These are phyloP conservation scores for Neurospora discreta DNA, from an alignment of 495 filamentous ascomycete genomes.

Conservation along the genomic window DNA sequence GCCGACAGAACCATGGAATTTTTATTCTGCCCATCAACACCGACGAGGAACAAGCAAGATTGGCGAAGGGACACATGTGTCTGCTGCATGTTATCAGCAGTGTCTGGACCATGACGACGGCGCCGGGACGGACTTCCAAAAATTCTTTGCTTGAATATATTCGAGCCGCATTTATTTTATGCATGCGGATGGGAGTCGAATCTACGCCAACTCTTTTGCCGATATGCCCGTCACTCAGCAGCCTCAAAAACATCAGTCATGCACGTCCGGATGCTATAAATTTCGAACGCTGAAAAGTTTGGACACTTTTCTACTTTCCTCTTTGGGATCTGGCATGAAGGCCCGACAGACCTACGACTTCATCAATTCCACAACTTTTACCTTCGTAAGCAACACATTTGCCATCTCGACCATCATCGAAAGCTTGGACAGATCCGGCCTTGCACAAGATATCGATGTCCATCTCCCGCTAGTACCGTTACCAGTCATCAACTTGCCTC, in stretches of 20 bases:
- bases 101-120: neutral
- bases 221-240: neutral
- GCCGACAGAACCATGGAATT: neutral
- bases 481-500: neutral
- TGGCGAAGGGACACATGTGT: neutral
- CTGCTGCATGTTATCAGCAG: neutral
- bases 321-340: neutral
- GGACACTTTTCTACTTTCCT: neutral
- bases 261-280: neutral
- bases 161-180: neutral
- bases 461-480: neutral
- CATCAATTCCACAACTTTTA: neutral
- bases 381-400: neutral
- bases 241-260: neutral
- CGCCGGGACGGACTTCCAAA: neutral
- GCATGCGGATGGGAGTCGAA: neutral
- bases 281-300: neutral
- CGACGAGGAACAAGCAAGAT: neutral
- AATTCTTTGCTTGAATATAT: neutral
- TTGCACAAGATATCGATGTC: neutral
- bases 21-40: neutral
- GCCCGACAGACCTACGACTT: neutral
- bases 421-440: neutral
- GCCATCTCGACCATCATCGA: neutral
- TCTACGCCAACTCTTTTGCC: neutral